phyloP scores from a whole-genome alignment of 192 early-diverging fungal species.

The Phlyctochytrium arcticum region DNA sequence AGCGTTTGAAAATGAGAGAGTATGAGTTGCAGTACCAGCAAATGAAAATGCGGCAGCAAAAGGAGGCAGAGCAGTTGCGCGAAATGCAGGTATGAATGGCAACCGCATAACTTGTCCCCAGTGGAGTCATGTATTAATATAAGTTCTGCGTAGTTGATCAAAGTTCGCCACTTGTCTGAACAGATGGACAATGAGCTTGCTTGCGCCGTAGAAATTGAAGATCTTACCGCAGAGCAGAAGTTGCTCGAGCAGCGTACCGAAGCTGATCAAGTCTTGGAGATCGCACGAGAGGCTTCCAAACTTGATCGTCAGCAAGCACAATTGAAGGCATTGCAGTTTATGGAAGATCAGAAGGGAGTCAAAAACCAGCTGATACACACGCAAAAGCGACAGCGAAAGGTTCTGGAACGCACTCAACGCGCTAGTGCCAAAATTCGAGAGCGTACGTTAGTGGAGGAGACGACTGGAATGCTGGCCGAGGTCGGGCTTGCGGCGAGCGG shows the following conservation, averaged over 20 bases:
- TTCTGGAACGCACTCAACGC: slow-evolving; percentile 20
- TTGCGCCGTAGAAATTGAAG: slow-evolving; percentile 16
- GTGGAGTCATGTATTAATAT: no score
- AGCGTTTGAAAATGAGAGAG: background rate
- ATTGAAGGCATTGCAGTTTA: slow-evolving; percentile 22
- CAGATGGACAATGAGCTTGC: slow-evolving; percentile 17
- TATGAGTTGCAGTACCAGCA: slow-evolving; percentile 20
- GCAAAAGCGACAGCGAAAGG: slow-evolving; percentile 29
- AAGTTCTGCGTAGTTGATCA: slow-evolving; percentile 28
- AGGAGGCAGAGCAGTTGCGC: slow-evolving; percentile 30
- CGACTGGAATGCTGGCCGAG: slow-evolving; percentile 1
- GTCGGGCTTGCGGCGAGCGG: background rate
- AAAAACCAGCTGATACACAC: slow-evolving; percentile 3
- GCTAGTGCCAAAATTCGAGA: slow-evolving; percentile 10
- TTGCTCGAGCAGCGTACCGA: background rate
- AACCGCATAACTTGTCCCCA: background rate
- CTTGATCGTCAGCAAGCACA: slow-evolving; percentile 7
- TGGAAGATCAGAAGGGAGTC: slow-evolving; percentile 22
- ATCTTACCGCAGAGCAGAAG: background rate
- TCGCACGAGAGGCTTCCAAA: background rate
- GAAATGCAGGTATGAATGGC: slow-evolving; percentile 22
- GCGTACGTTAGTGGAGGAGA: slow-evolving; percentile 5
- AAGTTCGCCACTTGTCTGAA: slow-evolving; percentile 29
- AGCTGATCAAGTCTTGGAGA: slow-evolving; percentile 9
- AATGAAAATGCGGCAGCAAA: slow-evolving; percentile 25